Evolutionary conservation across 1,284 basidiomycete genomes (phyloP).

Genomic region (Pseudomicrostroma phylloplanum): DNA sequence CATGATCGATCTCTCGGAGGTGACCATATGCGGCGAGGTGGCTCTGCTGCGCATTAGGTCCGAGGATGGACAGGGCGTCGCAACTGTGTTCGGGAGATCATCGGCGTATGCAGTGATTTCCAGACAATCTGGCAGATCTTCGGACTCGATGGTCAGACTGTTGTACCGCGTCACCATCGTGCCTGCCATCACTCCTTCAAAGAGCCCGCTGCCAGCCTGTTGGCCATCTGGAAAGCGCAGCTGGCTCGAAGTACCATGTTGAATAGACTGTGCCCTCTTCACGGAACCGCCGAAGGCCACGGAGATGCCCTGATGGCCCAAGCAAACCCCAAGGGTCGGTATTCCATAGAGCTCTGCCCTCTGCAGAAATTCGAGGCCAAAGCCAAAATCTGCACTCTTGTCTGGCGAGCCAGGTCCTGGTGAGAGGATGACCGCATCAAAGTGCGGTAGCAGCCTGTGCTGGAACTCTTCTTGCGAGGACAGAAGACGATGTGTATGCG

Average conservation of each 20-base stretch:
- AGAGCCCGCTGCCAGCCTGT: slow-evolving; percentile 55
- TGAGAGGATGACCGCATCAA: slow-evolving; percentile 45
- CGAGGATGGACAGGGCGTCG: not conserved
- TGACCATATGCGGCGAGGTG: slow-evolving; percentile 17
- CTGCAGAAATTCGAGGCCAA: slow-evolving; percentile 31
- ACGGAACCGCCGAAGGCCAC: slow-evolving; percentile 65
- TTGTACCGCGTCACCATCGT: slow-evolving; percentile 77
- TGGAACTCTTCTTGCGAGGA: slow-evolving; percentile 21
- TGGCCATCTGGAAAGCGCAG: slow-evolving; percentile 16
- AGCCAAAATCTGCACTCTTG: slow-evolving; percentile 36
- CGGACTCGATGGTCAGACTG: slow-evolving; percentile 54
- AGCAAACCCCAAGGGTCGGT: slow-evolving; percentile 80
- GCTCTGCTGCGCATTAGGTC: slow-evolving; percentile 4
- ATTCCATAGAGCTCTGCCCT: slow-evolving; percentile 48
- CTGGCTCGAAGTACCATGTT: slow-evolving; percentile 34
- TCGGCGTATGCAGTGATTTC: slow-evolving; percentile 53
- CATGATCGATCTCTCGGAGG: slow-evolving; percentile 26
- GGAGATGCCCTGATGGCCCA: slow-evolving; percentile 84
- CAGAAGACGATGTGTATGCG: slow-evolving; percentile 36
- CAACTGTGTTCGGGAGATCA: not conserved
- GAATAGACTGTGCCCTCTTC: slow-evolving; percentile 22
- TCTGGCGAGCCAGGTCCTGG: slow-evolving; percentile 45
- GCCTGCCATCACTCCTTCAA: slow-evolving; percentile 57
- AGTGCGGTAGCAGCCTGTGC: slow-evolving; percentile 30
- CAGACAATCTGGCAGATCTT: slow-evolving; percentile 53